Base-by-base conservation (phyloP, 2,329 filamentous ascomycete species). In the Hypocrella siamensis region DNA sequence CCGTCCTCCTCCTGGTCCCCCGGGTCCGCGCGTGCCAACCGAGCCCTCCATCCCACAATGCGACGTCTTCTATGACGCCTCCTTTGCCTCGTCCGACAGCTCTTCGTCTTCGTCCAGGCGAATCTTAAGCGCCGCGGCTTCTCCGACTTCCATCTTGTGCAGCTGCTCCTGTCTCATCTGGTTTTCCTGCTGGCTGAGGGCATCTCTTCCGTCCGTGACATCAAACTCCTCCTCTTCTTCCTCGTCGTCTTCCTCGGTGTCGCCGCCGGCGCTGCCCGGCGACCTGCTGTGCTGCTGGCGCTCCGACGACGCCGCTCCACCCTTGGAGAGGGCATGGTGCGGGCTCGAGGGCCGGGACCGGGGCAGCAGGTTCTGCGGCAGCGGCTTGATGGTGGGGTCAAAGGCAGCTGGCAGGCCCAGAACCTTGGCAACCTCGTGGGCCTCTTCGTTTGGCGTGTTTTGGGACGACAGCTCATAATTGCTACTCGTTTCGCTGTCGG, bases 401-500 rank as follows among this genome's bases (percentile, higher is more conserved):
- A 75, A 78, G 17, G 61, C 54, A 3, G 71, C 71, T 1, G 73
- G 72, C 3, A 78, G 52, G 0, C 72, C 73, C 8, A 78, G 58
- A 12, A 71, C 74, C 38, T 68, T 64, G 28, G 73, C 73, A 6
- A 79, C 74, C 34, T 65, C 63, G 40, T 76, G 72, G 1, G 73
- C 73, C 48, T 79, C 74, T 38, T 74, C 69, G 40, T 75, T 71
- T 2, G 68, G 55, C 1, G 67, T 67, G 26, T 71, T 59, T 26
- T 60, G 56, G 3, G 62, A 56, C 47, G 73, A 67, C 15, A 72
- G 56, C 41, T 70, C 63, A 46, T 70, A 72, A 6, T 57, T 51
- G 42, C 59, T 64, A 41, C 58, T 64, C 24, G 57, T 57, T 35
- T 67, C 64, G 47, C 60, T 66, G 36, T 74, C 66, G 38, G 67